Evolutionary conservation across 345 rosid genomes (phyloP).

Genomic region (Bruguiera gymnorhiza): DNA sequence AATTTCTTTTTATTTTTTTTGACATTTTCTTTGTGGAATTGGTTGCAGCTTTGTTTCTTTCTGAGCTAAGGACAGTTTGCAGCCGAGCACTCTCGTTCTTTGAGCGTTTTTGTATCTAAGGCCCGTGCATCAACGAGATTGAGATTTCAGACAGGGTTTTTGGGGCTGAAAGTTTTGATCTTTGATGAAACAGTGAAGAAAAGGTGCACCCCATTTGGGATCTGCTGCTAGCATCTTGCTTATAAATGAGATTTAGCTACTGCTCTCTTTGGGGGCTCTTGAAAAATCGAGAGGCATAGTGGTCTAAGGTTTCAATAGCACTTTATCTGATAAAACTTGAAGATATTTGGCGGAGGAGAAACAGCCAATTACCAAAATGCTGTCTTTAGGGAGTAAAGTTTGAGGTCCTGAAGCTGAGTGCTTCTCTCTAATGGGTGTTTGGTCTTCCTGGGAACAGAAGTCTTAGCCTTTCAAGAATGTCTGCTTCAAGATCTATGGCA

Average conservation of each 20-base stretch:
- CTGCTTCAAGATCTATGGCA: background rate
- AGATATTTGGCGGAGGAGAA: background rate
- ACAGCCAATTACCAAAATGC: too few species aligned
- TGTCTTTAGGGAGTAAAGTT: too few species aligned
- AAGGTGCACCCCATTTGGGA: background rate
- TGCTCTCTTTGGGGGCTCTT: background rate
- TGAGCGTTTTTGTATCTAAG: background rate
- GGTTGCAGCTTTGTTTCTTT: conserved; percentile 9
- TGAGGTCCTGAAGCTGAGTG: too few species aligned
- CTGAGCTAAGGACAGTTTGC: conserved; percentile 9
- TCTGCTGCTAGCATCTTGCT: background rate
- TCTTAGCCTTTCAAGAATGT: background rate
- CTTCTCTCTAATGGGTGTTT: too few species aligned
- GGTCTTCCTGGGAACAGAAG: too few species aligned
- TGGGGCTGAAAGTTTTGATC: background rate
- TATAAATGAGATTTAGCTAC: background rate
- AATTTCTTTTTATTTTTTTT: background rate
- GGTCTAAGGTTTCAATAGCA: background rate
- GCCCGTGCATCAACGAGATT: conserved; percentile 1
- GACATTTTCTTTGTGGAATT: background rate
- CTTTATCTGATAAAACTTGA: background rate
- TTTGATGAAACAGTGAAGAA: background rate
- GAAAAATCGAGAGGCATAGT: background rate
- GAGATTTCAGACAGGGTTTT: background rate
- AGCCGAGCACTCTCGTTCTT: background rate